These are phyloP conservation scores for Kodamaea fungicola DNA, from an alignment of 1,139 yeast genomes.

Conservation along the genomic window DNA sequence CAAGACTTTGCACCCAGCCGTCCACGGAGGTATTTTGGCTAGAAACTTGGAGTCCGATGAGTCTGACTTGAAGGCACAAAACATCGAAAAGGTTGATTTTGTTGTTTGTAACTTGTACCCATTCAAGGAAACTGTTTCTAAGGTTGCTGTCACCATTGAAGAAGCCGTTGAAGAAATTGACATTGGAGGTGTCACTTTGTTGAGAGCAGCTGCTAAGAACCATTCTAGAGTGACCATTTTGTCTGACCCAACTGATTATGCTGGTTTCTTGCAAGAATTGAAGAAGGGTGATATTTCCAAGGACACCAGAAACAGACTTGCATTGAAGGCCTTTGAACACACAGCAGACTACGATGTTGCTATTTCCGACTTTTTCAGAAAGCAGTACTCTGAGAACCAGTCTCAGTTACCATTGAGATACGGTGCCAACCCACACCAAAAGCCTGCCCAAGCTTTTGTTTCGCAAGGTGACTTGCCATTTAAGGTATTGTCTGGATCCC, in stretches of 20 bases:
- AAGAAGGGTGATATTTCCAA: constrained; percentile 66
- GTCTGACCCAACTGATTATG: constrained; percentile 91
- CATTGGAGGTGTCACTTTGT: constrained; percentile 95
- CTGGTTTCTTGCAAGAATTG: constrained; percentile 80
- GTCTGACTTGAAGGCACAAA: constrained; percentile 78
- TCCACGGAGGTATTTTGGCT: constrained; percentile 97
- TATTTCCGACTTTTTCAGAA: constrained; percentile 95
- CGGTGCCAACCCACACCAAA: constrained; percentile 99
- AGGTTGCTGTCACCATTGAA: constrained; percentile 89
- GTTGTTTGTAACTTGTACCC: constrained; percentile 98
- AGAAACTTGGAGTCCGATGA: constrained; percentile 89
- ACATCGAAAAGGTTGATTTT: constrained; percentile 91
- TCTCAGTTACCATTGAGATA: constrained; percentile 93
- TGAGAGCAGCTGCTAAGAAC: constrained; percentile 98
- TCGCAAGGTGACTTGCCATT: constrained; percentile 85
- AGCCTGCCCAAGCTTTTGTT: constrained; percentile 97
- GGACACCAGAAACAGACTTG: constrained; percentile 76
- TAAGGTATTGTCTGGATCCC: constrained; percentile 90
- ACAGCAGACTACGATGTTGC: constrained; percentile 97
- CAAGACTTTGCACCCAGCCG: constrained; percentile 97
- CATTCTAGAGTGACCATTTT: constrained; percentile 93
- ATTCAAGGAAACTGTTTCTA: constrained; percentile 94
- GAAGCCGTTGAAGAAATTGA: constrained; percentile 99
- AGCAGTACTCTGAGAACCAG: constrained; percentile 86
- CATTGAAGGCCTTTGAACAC: constrained; percentile 96